phyloP scores from a whole-genome alignment of 2,329 filamentous ascomycete genomes.

The Microdochium trichocladiopsis region DNA sequence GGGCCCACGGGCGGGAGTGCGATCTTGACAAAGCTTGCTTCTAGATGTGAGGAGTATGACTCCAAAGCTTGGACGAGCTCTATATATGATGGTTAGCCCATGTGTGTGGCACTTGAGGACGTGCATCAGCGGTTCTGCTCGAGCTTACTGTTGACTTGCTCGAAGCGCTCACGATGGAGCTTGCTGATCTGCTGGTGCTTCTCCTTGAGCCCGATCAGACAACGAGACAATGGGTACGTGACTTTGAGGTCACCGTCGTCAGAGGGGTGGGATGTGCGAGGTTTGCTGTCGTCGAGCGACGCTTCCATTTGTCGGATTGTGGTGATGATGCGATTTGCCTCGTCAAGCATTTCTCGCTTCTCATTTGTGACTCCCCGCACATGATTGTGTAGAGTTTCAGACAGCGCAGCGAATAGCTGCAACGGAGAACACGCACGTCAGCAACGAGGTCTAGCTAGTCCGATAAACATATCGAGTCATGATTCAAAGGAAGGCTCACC shows the following conservation, averaged over 20 bases:
- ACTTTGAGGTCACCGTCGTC: conserved; percentile 63
- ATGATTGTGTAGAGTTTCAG: conserved; percentile 86
- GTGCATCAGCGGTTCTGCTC: not conserved
- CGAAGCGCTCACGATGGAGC: conserved; percentile 83
- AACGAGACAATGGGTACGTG: conserved; percentile 76
- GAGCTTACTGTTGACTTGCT: conserved; percentile 83
- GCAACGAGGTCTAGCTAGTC: conserved; percentile 6
- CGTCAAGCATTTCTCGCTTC: conserved; percentile 85
- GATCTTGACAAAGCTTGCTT: conserved; percentile 79
- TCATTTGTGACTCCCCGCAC: conserved; percentile 77
- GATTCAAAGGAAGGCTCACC: conserved; percentile 42
- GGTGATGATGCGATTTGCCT: conserved; percentile 78
- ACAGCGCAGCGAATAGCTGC: conserved; percentile 85
- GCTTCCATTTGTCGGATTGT: conserved; percentile 90
- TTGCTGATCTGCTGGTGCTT: conserved; percentile 76
- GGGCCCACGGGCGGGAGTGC: conserved; percentile 75
- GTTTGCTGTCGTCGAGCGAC: conserved; percentile 72
- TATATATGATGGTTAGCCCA: conserved; percentile 25
- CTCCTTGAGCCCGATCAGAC: conserved; percentile 74
- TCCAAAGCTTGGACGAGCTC: conserved; percentile 90
- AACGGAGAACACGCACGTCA: not conserved
- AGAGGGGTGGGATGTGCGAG: conserved; percentile 53
- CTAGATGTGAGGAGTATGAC: conserved; percentile 93
- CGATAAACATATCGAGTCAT: conserved; percentile 1
- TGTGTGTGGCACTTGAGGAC: not conserved